phyloP scores from a whole-genome alignment of 139 green algal genomes.

The Micractinium conductrix region DNA sequence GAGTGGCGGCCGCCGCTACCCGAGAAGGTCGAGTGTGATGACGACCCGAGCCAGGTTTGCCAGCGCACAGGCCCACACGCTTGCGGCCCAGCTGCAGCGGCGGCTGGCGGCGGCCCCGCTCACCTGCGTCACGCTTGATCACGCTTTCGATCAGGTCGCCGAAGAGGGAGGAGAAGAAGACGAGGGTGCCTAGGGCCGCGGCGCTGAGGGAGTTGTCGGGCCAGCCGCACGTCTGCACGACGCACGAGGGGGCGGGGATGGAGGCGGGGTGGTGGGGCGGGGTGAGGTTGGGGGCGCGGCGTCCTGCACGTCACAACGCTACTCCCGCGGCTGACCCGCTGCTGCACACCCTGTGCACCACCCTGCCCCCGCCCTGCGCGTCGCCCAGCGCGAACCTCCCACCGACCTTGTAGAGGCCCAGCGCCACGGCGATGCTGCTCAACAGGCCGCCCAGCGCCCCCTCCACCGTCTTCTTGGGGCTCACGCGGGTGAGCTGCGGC shows the following conservation, averaged over 20 bases:
- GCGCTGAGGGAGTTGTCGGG: conserved; percentile 35
- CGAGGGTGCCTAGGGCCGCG: conserved; percentile 53
- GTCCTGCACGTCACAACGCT: too few species aligned
- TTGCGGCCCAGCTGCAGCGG: too few species aligned
- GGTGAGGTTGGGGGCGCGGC: not conserved
- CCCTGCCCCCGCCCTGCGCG: not conserved
- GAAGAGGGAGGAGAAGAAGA: conserved; percentile 90
- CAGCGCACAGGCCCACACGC: too few species aligned
- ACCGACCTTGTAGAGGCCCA: conserved; percentile 43
- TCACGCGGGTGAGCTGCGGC: conserved; percentile 75
- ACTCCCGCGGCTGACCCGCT: too few species aligned
- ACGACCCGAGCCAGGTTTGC: too few species aligned
- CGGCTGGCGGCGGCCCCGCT: too few species aligned
- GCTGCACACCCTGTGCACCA: not conserved
- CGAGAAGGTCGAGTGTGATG: too few species aligned
- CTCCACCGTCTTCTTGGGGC: conserved; percentile 96
- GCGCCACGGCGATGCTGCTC: conserved; percentile 60
- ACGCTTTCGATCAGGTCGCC: conserved; percentile 98
- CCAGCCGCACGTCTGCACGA: conserved; percentile 52
- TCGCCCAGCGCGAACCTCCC: not conserved
- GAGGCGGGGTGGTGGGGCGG: not conserved
- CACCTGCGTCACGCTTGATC: conserved; percentile 94
- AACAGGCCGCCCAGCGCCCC: conserved; percentile 82
- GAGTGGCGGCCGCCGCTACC: too few species aligned
- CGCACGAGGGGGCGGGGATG: not conserved